Evolutionary conservation across 2,329 filamentous ascomycete species (phyloP).

Genomic region (Trichophyton equinum): DNA sequence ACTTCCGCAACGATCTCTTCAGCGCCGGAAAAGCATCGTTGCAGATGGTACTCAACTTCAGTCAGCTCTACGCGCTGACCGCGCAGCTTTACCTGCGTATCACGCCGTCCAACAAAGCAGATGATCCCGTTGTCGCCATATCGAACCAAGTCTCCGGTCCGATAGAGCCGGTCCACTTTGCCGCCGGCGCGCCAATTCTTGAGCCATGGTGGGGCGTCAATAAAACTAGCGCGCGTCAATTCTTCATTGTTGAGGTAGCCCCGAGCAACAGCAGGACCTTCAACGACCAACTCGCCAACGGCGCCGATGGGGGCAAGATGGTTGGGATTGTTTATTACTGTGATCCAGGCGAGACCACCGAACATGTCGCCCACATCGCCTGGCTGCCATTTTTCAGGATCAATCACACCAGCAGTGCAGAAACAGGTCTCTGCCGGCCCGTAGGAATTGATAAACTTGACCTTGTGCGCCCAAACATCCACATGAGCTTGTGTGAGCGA

Average conservation of each 20-base stretch:
- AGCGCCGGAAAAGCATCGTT: not conserved
- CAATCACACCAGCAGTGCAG: too few relatives aligned
- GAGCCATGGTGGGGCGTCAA: slow-evolving; percentile 12
- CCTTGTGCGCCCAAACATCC: slow-evolving; percentile 17
- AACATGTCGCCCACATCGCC: not conserved
- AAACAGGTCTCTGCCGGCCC: slow-evolving; percentile 14
- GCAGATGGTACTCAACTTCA: slow-evolving; percentile 26
- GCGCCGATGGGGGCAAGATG: slow-evolving; percentile 15
- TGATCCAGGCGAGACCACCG: slow-evolving; percentile 14
- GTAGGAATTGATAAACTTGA: slow-evolving; percentile 13
- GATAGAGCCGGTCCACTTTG: not conserved
- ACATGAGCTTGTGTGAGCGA: slow-evolving; percentile 22
- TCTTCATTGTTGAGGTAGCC: slow-evolving; percentile 26
- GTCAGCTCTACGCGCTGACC: slow-evolving; percentile 47
- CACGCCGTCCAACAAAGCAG: slow-evolving; percentile 39
- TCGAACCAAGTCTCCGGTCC: slow-evolving; percentile 7
- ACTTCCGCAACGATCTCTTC: not conserved
- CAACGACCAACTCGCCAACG: slow-evolving; percentile 22
- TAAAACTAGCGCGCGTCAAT: slow-evolving; percentile 20
- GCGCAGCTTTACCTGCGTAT: slow-evolving; percentile 47
- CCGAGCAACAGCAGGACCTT: slow-evolving; percentile 23
- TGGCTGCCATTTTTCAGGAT: too few relatives aligned
- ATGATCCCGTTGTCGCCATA: not conserved
- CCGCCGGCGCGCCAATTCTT: not conserved
- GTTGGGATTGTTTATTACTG: slow-evolving; percentile 14